Conservation (phyloP, 192 early-diverging fungal genomes). For the Coemansia sp. region DNA sequence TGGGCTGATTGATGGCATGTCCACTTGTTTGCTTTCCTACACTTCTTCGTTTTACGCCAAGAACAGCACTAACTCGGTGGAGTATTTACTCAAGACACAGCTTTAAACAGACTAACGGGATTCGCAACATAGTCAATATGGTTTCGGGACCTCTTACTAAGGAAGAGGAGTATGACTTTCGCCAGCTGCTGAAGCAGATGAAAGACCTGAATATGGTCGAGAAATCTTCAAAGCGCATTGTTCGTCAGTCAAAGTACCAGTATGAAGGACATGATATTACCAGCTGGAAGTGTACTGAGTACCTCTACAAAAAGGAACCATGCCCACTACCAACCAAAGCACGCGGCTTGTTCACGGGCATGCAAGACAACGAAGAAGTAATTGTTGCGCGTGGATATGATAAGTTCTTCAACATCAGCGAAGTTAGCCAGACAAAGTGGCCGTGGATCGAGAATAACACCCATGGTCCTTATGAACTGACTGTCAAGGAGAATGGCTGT, state of each 20-base stretch:
- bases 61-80: not conserved
- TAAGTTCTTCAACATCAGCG: conserved; percentile 92
- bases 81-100: not conserved
- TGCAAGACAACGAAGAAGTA: conserved; percentile 14
- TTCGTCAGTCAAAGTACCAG: conserved; percentile 31
- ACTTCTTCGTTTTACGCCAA: not conserved
- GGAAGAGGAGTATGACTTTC: conserved; percentile 27
- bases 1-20: not conserved
- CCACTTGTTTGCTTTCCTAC: not conserved
- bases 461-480: conserved; percentile 83
- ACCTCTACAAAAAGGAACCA: conserved; percentile 63
- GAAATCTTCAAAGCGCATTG: conserved; percentile 35
- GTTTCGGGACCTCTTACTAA: conserved; percentile 14
- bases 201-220: conserved; percentile 8
- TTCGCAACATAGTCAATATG: not conserved
- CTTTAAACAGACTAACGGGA: conserved; percentile 7
- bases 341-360: conserved; percentile 76
- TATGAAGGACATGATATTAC: conserved; percentile 25
- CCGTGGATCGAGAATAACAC: conserved; percentile 62
- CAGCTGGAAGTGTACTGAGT: conserved; percentile 72
- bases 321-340: conserved; percentile 69
- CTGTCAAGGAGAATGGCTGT: conserved; percentile 96
- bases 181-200: conserved; percentile 37
- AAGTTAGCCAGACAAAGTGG: conserved; percentile 64
- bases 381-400: conserved; percentile 91